These are phyloP conservation scores for Nemania sp. DNA, from an alignment of 2,329 filamentous ascomycete species.

Conservation along the genomic window DNA sequence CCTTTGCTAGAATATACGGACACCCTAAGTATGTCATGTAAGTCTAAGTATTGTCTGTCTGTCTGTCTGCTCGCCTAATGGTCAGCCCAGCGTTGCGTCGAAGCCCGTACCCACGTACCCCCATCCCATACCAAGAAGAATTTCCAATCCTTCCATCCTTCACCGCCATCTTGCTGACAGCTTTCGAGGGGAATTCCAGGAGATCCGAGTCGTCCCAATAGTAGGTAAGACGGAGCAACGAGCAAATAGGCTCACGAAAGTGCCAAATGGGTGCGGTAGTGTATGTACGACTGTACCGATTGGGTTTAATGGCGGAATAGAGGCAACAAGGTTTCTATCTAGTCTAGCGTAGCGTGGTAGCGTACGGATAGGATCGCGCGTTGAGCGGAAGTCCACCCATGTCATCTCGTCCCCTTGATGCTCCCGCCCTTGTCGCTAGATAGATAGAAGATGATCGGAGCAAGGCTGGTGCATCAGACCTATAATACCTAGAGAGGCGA, in stretches of 20 bases:
- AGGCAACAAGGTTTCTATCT: slow-evolving; percentile 10
- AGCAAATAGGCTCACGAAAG: slow-evolving; percentile 1
- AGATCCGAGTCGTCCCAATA: slow-evolving; percentile 12
- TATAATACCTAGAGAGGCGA: slow-evolving; percentile 14
- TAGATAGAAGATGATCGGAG: slow-evolving; percentile 25
- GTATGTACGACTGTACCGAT: slow-evolving; percentile 7
- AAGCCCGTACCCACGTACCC: slow-evolving; percentile 26
- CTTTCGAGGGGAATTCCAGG: slow-evolving; percentile 8
- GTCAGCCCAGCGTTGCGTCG: slow-evolving; percentile 27
- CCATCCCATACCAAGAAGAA: slow-evolving; percentile 1
- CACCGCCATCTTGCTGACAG: slow-evolving; percentile 16
- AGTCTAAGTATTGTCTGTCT: neutral
- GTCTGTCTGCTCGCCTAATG: slow-evolving; percentile 12
- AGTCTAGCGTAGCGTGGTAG: slow-evolving; percentile 7
- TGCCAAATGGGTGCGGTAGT: neutral
- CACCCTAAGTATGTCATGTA: neutral
- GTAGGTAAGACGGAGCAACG: slow-evolving; percentile 30
- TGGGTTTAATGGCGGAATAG: slow-evolving; percentile 15
- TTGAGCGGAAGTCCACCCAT: slow-evolving; percentile 20
- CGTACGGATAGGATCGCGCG: neutral
- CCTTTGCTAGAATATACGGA: slow-evolving; percentile 31
- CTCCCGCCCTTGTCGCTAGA: slow-evolving; percentile 27
- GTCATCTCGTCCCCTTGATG: slow-evolving; percentile 18
- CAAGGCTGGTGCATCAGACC: slow-evolving; percentile 16
- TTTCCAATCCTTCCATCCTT: slow-evolving; percentile 35